Evolutionary conservation across 1,284 basidiomycete species (phyloP), one percentile per base, ranked within the genome.

Genomic region (Ceratobasidium sp.): DNA sequence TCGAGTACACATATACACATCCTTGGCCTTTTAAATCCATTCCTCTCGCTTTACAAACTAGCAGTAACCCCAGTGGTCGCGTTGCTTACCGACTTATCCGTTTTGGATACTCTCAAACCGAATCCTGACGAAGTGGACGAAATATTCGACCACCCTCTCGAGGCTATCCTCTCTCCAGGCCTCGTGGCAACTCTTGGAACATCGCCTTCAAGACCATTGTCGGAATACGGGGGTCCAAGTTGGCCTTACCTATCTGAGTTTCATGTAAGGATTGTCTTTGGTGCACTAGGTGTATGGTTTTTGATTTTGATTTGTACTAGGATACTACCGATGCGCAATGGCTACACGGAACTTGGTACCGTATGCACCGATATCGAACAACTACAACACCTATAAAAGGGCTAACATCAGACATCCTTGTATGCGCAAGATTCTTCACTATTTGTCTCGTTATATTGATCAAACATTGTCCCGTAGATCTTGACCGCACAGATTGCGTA

Each of bases 101-200:
- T 80, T n/a, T 64, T 81, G 12, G 68, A 70, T 5, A 23, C 33
- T 10, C 72, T 81, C 6, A 76, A 64, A 46, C 79, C 80, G 1
- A 80, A 81, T 46, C 68, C 70, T 33, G 81, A 70, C 6, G 95
- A 97, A 83, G 95, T 97, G 1, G 91, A 92, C 9, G 86, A 86
- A 1, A 95, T 96, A 80, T 97, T 96, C 83, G 90, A 89, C 77
- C 92, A 96, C 82, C 94, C 93, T 0, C 86, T 97, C 0, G 89
- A 91, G 80, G 93, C 90, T 33, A 85, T 93, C 61, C 86, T 92
- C 77, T 91, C 95, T 77, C 93, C 93, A 23, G 71, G 63, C 23
- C 53, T 80, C 23, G 60, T 79, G n/a, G 64, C 53, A 42, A 64
- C 42, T 12, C 44, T 66, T 40, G 66, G 46, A 39, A 33, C 63